phyloP scores from a whole-genome alignment of 192 early-diverging fungal species.

The Gonapodya sp. region DNA sequence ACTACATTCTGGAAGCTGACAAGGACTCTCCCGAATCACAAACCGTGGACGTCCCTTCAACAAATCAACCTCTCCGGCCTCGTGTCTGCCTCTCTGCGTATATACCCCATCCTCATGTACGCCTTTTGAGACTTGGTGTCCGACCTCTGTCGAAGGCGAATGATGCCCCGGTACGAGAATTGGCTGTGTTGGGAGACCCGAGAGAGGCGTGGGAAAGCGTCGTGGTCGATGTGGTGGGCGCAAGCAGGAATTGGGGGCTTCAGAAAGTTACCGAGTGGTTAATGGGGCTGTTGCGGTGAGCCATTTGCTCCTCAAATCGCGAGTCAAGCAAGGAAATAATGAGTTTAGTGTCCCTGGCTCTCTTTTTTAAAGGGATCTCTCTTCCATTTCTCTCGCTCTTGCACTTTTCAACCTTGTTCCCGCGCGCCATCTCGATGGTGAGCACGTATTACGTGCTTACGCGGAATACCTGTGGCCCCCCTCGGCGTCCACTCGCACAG shows the following conservation, averaged over 20 bases:
- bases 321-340: not conserved
- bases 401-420: not conserved
- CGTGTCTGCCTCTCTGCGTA: not conserved
- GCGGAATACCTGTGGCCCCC: not conserved
- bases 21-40: too few species aligned
- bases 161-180: not conserved
- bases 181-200: not conserved
- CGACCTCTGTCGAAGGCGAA: too few species aligned
- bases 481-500: not conserved
- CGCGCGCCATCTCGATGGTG: not conserved
- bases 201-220: conserved; percentile 2
- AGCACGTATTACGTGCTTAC: not conserved
- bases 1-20: too few species aligned
- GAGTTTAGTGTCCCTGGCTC: not conserved
- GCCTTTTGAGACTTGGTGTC: not conserved
- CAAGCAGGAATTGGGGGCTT: not conserved
- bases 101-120: conserved; percentile 1
- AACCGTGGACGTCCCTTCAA: too few species aligned
- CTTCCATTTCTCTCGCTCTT: not conserved
- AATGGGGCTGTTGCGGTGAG: not conserved
- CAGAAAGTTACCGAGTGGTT: not conserved
- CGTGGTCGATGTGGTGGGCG: not conserved
- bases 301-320: not conserved
- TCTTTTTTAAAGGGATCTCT: not conserved
- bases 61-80: not conserved